Evolutionary conservation across 176 grass and related monocot genomes (phyloP), one percentile per base, ranked within the genome.

Genomic region (Juncus inflexus): DNA sequence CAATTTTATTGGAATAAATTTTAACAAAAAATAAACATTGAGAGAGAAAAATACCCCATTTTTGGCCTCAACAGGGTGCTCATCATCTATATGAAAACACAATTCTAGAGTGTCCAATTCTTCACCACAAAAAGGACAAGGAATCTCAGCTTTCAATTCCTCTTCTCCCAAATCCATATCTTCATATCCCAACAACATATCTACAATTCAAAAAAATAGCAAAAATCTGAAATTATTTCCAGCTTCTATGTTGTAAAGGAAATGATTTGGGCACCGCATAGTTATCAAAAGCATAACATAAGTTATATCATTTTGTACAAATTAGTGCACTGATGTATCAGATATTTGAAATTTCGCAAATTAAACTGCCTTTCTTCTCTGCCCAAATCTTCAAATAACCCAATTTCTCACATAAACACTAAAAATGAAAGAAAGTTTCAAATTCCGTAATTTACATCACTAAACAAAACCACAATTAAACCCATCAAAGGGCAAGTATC

Each of bases 41-140:
- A 9, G 38, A 35, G 52, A 14, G 11, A 55, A 55, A 45, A 38
- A 50, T 73, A 79, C 77, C 77, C 67, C 77, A 65, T 65, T 79
- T 63, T 52, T 79, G 3, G 67, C 77, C 67, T 73, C 77, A 53
- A 73, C 67, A 1, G 77, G 67, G 40, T 79, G 77, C 77, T 79
- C 77, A 9, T 79, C 77, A 50, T 79, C 77, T 51, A 79, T 73
- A 60, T 79, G 77, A 55, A 68, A 79, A 45, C 77, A 79, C 6
- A 79, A 70, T 36, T 70, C 77, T 38, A 79, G 61, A 15, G 70
- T 73, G 54, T 79, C 77, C 39, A 79, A 71, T 72, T 79, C 77
- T 70, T 63, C 60, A 38, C 60, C 28, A 45, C 77, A 79, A 40
- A 79, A 79, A 12, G 77, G 77, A 59, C 77, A 79, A 19, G 77